Conservation (phyloP, 2,329 filamentous ascomycete species). For the Stagonosporopsis chrysanthemi region DNA sequence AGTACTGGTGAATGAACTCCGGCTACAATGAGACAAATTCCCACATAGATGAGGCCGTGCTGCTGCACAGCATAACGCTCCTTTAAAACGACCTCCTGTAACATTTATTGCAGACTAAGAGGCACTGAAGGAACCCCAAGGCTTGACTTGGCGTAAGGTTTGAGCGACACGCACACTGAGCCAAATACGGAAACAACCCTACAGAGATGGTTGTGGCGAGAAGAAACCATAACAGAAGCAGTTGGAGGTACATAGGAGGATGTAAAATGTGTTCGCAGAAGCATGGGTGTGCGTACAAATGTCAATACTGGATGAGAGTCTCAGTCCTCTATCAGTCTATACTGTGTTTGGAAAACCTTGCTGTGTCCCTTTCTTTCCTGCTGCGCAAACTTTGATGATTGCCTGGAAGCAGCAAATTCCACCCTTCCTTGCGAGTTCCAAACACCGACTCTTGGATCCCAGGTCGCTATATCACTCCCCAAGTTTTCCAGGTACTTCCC, state of each 20-base stretch:
- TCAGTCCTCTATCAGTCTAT: not conserved
- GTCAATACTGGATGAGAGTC: not conserved
- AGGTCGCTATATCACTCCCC: not conserved
- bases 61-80: not conserved
- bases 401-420: constrained; percentile 2
- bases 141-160: no score
- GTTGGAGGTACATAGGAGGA: no score
- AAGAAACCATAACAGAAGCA: no score
- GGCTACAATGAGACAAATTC: not conserved
- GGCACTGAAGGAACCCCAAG: no score
- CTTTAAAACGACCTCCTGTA: not conserved
- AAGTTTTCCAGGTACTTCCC: not conserved
- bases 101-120: not conserved
- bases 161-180: no score
- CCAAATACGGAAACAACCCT: no score
- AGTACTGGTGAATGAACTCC: constrained; percentile 18
- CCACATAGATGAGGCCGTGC: not conserved
- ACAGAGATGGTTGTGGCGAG: no score
- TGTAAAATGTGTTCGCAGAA: not conserved
- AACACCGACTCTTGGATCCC: not conserved
- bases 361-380: not conserved
- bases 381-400: not conserved
- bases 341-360: not conserved
- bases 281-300: not conserved
- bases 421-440: constrained; percentile 5